Evolutionary conservation across 257 asterid genomes (phyloP).

Genomic region (Salvia hispanica): DNA sequence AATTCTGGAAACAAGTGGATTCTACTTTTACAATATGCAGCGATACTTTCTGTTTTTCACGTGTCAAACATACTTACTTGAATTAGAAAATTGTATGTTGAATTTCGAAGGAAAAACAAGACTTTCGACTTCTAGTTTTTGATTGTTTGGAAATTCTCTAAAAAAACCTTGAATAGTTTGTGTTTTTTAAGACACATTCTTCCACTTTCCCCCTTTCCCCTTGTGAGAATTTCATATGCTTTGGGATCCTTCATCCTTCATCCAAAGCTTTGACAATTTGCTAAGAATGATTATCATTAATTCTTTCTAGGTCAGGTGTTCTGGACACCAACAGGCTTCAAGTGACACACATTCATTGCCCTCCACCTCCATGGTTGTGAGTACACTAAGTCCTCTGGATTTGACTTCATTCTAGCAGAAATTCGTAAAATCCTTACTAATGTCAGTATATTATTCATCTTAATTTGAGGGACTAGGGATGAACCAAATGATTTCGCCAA

Average conservation of each 20-base stretch:
- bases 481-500: conserved; percentile 47
- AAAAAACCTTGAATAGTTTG: neutral
- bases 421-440: conserved; percentile 20
- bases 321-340: conserved; percentile 64
- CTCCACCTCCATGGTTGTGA: conserved; percentile 94
- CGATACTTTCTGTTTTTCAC: conserved; percentile 8
- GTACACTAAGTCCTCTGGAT: conserved; percentile 37
- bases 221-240: conserved; percentile 5
- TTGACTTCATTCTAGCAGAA: conserved; percentile 14
- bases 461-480: conserved; percentile 61
- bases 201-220: neutral
- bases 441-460: conserved; percentile 26
- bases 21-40: conserved; percentile 9
- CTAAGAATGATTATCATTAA: conserved; percentile 1
- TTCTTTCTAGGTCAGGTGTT: conserved; percentile 85
- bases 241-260: conserved; percentile 11
- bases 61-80: conserved; percentile 16
- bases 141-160: neutral
- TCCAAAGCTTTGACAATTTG: conserved; percentile 7
- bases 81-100: conserved; percentile 12
- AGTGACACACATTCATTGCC: conserved; percentile 96
- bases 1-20: conserved; percentile 38
- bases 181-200: too few species aligned
- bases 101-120: neutral
- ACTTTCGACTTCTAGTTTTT: conserved; percentile 7